A percentile compares a stretch with the other conserved stretches of the same genome.
Conservation (phyloP, 73 alveolate species). For the Blepharisma stoltei region DNA sequence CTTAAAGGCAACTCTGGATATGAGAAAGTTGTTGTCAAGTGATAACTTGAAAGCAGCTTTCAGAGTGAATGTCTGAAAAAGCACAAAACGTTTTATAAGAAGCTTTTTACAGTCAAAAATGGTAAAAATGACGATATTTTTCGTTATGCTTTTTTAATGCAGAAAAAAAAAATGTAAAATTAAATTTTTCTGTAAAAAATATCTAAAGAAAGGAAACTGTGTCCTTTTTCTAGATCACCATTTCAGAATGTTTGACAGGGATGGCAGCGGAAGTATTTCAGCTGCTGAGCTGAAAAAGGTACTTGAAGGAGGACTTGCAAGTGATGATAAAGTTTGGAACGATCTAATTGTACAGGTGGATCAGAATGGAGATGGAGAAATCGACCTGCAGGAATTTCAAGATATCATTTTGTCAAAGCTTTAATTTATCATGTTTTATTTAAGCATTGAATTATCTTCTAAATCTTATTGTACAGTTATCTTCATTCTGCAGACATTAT, state of each 20-base stretch:
- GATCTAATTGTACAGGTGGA: conserved; percentile 23
- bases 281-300: conserved; percentile 23
- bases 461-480: too few relatives aligned
- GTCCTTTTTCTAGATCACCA: too few relatives aligned
- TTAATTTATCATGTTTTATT: not conserved
- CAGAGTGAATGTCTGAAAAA: too few relatives aligned
- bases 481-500: too few relatives aligned
- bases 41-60: conserved; percentile 24
- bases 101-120: too few relatives aligned
- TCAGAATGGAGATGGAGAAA: conserved; percentile 37
- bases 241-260: conserved; percentile 27
- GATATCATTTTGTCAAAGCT: conserved; percentile 9
- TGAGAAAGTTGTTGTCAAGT: not conserved
- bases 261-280: conserved; percentile 22
- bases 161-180: too few relatives aligned
- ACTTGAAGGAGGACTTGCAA: conserved; percentile 2
- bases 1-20: conserved; percentile 26
- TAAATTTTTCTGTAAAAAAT: too few relatives aligned
- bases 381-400: conserved; percentile 14
- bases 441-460: too few relatives aligned
- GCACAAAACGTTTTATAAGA: too few relatives aligned
- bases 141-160: too few relatives aligned
- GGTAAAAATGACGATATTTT: too few relatives aligned
- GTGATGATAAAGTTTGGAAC: conserved; percentile 8
- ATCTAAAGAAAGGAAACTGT: too few relatives aligned